Base-by-base conservation (phyloP, 2,329 filamentous ascomycete genomes). In the Hypocreales sp. region DNA sequence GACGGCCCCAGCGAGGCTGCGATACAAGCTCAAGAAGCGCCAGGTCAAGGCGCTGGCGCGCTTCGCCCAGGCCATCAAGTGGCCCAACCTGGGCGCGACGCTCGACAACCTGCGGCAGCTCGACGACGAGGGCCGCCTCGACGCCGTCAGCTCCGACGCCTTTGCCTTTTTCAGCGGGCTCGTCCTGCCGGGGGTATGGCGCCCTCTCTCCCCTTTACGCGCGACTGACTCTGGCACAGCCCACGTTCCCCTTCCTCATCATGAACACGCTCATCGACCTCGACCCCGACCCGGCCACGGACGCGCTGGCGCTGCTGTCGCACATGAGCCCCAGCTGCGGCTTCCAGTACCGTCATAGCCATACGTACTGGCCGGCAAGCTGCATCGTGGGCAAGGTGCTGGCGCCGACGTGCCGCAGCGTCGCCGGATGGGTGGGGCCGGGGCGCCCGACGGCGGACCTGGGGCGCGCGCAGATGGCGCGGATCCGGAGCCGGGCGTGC, bases 211-310 rank as follows among this genome's bases (percentile, higher is more conserved):
- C n/a, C n/a, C n/a, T n/a, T n/a, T n/a, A n/a, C n/a, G n/a, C n/a
- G n/a, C n/a, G n/a, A n/a, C 22, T 23, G 22, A 16, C 21, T 14
- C 19, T 11, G 3, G 8, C 7, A 21, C 32, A 67, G 62, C 54
- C 62, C 4, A 72, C 68, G 0, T 69, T 80, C 24, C 75, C 78
- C 3, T 84, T 79, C 51, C 63, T 82, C 20, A 71, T 81, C 24
- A 83, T 84, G 75, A 83, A 82, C 45, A 68, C 77, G 4, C 60
- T 84, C 23, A 72, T 83, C 36, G 79, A 83, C 45, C 69, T 79
- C 39, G 78, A 83, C 40, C 71, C 72, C 2, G 76, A 80, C 43
- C 63, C 63, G 4, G 72, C 71, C 4, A 71, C 68, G 5, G 68
- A 76, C 34, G 58, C 71, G 7, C 63, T 83, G 11, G 71, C 72